Conservation (phyloP, 208 protist species). For the Trypanosoma lewisi region DNA sequence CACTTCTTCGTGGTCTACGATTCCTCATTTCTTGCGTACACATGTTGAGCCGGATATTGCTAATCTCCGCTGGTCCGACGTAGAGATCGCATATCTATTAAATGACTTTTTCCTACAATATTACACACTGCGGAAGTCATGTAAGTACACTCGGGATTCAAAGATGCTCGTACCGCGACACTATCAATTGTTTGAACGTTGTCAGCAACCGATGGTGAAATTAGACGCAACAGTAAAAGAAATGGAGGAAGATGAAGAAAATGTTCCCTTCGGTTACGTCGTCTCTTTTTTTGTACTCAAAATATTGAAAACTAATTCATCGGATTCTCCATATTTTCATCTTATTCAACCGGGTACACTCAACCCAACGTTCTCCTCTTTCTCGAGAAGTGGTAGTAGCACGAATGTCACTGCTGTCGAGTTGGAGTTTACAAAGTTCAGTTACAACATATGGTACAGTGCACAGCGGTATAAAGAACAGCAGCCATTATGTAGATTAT, state of each 20-base stretch:
- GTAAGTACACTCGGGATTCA: constrained; percentile 44
- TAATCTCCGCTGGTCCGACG: constrained; percentile 62
- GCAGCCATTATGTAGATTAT: constrained; percentile 70
- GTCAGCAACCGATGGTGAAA: constrained; percentile 22
- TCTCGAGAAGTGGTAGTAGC: constrained; percentile 23
- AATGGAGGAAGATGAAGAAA: constrained; percentile 34
- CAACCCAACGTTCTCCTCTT: constrained; percentile 25
- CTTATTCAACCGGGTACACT: constrained; percentile 40
- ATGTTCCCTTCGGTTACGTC: constrained; percentile 61
- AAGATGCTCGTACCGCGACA: constrained; percentile 66
- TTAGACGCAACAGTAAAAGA: constrained; percentile 30
- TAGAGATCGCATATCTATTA: constrained; percentile 38
- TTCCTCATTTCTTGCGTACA: constrained; percentile 79
- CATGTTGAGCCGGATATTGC: constrained; percentile 41
- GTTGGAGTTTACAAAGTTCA: constrained; percentile 58
- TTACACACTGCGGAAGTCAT: constrained; percentile 27
- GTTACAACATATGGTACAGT: constrained; percentile 75
- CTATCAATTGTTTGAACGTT: constrained; percentile 61
- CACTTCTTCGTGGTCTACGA: constrained; percentile 36
- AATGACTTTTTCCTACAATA: constrained; percentile 52
- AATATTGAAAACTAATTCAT: constrained; percentile 20
- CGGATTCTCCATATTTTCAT: constrained; percentile 2
- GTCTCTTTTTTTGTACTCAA: constrained; percentile 30
- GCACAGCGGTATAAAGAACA: constrained; percentile 47
- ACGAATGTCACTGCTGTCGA: constrained; percentile 47